Evolutionary conservation across 495 filamentous ascomycete genomes (phyloP), one percentile per base, ranked within the genome.

Genomic region (Penicillium psychrofluorescens): DNA sequence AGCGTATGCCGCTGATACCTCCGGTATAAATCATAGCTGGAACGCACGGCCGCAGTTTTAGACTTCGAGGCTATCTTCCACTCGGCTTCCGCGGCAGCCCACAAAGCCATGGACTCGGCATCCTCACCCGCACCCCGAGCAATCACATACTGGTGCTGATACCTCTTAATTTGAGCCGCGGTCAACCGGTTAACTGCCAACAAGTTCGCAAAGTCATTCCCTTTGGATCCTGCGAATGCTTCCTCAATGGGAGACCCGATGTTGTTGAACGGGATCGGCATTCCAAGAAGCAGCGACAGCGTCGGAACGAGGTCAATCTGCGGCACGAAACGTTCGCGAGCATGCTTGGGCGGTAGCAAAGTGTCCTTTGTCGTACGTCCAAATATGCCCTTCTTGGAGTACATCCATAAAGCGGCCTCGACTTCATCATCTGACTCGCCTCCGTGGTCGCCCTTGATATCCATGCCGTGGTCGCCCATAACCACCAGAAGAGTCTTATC

Each of bases 391-490:
- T 77, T 81, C 55, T 86, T 90, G 5, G 94, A 95, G 58, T 96
- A 98, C 89, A 98, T 91, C 92, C 94, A 98, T 39, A 98, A 58
- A 2, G 94, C 92, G 45, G 92, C 90, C 63, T 97, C 80, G 27
- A 98, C 78, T 56, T 98, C 92, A 35, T 95, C 89, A 54, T 94
- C 84, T 10, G 90, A 95, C 65, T 98, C 92, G 36, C 92, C 92
- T 35, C 92, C 92, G 55, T 98, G 92, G 55, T 98, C 92, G 7
- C 92, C 92, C 67, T 98, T 98, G 16, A 75, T 70, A 64, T 98
- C 92, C 92, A 98, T 98, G 8, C 92, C 92, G 62, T 98, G 92
- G 61, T 98, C 92, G 8, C 92, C 92, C 88, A 98, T 95, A 11
- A 97, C 86, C 11, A 98, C 83, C 37, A 98, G 68, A 27, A 98